Base-by-base conservation (phyloP, 2,329 filamentous ascomycete genomes). In the Rhynchosporium secalis region DNA sequence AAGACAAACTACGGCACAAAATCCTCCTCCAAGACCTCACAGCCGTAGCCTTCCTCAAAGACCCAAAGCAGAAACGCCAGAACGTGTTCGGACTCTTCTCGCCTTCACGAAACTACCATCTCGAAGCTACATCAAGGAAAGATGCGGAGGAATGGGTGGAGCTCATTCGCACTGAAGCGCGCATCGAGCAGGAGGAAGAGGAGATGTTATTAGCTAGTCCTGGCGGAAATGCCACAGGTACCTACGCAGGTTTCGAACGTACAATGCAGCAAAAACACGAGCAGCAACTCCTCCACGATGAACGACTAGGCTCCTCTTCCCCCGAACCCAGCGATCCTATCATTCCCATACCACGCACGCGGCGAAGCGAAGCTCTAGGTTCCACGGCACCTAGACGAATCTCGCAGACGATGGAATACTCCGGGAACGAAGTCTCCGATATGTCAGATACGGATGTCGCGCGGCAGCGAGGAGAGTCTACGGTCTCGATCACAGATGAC, bases 51-150 rank as follows among this genome's bases (percentile, higher is more conserved):
- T 86, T 91, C 63, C 87, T 98, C 66, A 93, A 91, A 72, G 92
- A 96, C 70, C 89, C 91, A 8, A 96, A 96, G 76, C 87, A 92
- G 65, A 93, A 90, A 74, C 88, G 90, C 62, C 85, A 91, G 58
- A 87, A 96, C 74, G 86, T 97, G 64, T 98, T 99, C 74, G 95
- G 91, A 26, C 83, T 98, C 51, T 99, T 96, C 77, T 94, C 92
- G 0, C 90, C 93, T 0, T 89, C 92, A 15, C 88, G 89, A 68
- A 98, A 97, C 77, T 96, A 89, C 77, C 92, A 97, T 72, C 86
- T 99, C 63, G 90, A 96, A 75, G 92, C 91, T 0, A 75, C 81
- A 38, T 88, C 84, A 3, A 83, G 86, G 56, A 80, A 85, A 62
- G 93, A 97, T 65, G 91, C 91, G 5, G 84, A 90, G 65, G 87